Conservation (phyloP, 306 rosid genomes). For the Quercus bicolor region DNA sequence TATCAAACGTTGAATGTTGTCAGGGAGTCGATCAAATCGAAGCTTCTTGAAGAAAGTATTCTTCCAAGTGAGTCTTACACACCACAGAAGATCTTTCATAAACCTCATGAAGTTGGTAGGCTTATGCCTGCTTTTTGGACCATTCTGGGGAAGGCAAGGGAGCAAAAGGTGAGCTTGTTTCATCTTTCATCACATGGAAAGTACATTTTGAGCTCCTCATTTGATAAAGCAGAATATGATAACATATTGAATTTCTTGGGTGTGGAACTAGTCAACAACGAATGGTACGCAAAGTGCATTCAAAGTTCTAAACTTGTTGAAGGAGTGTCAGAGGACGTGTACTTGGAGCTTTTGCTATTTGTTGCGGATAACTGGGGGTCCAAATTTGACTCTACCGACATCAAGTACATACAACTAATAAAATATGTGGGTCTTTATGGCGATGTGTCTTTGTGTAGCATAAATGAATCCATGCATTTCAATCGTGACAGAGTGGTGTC, state of each 20-base stretch:
- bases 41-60: constrained; percentile 38
- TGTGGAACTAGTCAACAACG: constrained; percentile 32
- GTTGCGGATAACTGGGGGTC: constrained; percentile 39
- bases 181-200: constrained; percentile 52
- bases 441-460: constrained; percentile 29
- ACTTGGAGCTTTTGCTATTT: constrained; percentile 49
- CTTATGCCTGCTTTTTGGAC: constrained; percentile 61
- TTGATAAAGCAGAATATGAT: constrained; percentile 43
- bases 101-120: constrained; percentile 59
- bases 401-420: constrained; percentile 37
- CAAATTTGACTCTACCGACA: constrained; percentile 18
- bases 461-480: constrained; percentile 11
- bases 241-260: constrained; percentile 41
- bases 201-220: constrained; percentile 41
- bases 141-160: constrained; percentile 39
- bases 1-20: constrained; percentile 41
- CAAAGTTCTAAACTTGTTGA: constrained; percentile 47
- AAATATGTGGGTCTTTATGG: constrained; percentile 44
- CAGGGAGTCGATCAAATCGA: constrained; percentile 44
- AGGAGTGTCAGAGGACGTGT: constrained; percentile 46
- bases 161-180: constrained; percentile 36
- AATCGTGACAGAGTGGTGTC: constrained; percentile 13
- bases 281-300: constrained; percentile 71
- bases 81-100: constrained; percentile 54
- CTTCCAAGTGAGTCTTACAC: constrained; percentile 55